These are phyloP conservation scores for Euphorbia schlechtendalii DNA, from an alignment of 441 rosid genomes.

Conservation along the genomic window DNA sequence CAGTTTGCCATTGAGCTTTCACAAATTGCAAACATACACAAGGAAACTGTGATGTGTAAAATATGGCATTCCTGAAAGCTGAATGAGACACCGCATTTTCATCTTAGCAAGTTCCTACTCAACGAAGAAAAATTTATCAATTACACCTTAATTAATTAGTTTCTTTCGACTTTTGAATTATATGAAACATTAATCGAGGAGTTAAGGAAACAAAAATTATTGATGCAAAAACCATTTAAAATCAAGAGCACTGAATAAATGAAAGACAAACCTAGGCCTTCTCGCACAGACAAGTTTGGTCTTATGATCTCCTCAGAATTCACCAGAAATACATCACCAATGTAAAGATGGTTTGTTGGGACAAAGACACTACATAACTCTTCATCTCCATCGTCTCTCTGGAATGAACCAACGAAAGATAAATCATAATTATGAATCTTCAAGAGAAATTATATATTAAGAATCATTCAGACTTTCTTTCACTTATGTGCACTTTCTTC, in stretches of 20 bases:
- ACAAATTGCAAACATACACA: too few species aligned
- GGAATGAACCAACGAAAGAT: conserved; percentile 21
- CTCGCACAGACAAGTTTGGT: conserved; percentile 87
- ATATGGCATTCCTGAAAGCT: too few species aligned
- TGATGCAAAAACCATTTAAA: background rate
- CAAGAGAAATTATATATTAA: background rate
- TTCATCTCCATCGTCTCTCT: conserved; percentile 78
- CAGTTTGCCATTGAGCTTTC: too few species aligned
- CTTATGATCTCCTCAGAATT: conserved; percentile 74
- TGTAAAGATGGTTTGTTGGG: conserved; percentile 96
- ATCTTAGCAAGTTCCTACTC: too few species aligned
- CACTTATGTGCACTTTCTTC: background rate
- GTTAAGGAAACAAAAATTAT: background rate
- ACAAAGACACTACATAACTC: conserved; percentile 90
- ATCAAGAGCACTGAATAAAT: background rate
- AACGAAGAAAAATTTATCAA: too few species aligned
- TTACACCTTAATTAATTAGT: too few species aligned
- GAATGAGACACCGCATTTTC: too few species aligned
- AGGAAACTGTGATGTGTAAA: too few species aligned
- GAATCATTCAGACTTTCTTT: background rate
- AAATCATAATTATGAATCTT: conserved; percentile 12
- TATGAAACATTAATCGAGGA: too few species aligned
- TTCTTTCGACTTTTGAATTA: too few species aligned
- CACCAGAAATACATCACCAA: conserved; percentile 83
- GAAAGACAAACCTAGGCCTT: conserved; percentile 74